Evolutionary conservation across 257 asterid species (phyloP).

Genomic region (Rauvolfia tetraphylla): DNA sequence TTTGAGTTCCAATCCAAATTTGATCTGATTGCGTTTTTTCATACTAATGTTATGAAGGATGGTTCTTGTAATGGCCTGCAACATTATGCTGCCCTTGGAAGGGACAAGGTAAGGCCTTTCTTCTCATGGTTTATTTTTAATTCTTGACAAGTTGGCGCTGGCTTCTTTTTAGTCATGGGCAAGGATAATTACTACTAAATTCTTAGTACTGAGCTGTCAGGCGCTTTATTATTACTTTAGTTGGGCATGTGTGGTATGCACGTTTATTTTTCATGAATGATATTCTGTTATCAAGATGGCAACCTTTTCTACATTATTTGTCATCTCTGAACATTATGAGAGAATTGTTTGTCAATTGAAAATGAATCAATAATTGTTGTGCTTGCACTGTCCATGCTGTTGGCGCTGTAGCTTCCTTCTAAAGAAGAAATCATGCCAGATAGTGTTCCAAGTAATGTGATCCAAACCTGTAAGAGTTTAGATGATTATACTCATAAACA

Average conservation of each 20-base stretch:
- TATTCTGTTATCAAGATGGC: neutral
- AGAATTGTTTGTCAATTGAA: neutral
- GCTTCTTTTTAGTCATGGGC: neutral
- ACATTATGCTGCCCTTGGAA: conserved; percentile 98
- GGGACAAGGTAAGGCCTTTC: conserved; percentile 75
- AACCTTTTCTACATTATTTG: neutral
- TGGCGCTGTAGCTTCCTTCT: neutral
- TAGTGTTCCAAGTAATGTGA: neutral
- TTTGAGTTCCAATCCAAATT: conserved; percentile 17
- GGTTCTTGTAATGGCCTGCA: conserved; percentile 99
- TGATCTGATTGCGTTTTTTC: conserved; percentile 22
- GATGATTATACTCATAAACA: neutral
- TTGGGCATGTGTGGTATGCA: neutral
- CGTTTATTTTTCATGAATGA: neutral
- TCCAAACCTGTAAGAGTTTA: neutral
- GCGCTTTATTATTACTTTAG: neutral
- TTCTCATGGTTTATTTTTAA: conserved; percentile 5
- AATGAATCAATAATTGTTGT: neutral
- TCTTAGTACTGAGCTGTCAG: neutral
- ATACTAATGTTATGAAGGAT: conserved; percentile 52
- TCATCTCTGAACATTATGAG: neutral
- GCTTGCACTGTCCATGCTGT: neutral
- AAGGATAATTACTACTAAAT: neutral
- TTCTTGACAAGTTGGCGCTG: neutral
- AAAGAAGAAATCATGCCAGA: neutral